phyloP scores from a whole-genome alignment of 768 basidiomycete species.

The Tulasnella sp. region DNA sequence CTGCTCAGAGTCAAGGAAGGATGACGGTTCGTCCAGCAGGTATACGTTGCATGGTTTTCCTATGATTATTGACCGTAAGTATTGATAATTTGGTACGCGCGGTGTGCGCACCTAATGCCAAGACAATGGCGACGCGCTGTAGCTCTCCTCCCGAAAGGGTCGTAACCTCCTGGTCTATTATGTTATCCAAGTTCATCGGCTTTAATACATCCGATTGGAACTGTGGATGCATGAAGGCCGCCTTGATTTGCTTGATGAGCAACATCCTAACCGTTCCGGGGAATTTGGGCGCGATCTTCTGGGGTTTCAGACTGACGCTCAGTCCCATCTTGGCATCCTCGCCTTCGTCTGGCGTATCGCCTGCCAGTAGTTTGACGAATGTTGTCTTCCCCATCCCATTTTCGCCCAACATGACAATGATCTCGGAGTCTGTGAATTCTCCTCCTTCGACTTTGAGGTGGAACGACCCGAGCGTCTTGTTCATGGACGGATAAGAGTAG shows the following conservation, averaged over 20 bases:
- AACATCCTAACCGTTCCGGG: slow-evolving; percentile 94
- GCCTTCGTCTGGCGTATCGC: slow-evolving; percentile 71
- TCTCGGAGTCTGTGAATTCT: slow-evolving; percentile 96
- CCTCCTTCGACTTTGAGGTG: slow-evolving; percentile 88
- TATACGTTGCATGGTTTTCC: slow-evolving; percentile 50
- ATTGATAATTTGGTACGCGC: neutral
- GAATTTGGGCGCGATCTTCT: slow-evolving; percentile 97
- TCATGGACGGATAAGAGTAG: slow-evolving; percentile 91
- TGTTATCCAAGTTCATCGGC: slow-evolving; percentile 88
- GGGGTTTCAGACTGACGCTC: slow-evolving; percentile 91
- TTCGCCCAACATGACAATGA: slow-evolving; percentile 98
- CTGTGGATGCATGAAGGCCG: slow-evolving; percentile 97
- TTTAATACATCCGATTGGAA: slow-evolving; percentile 98
- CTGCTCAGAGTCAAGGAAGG: slow-evolving; percentile 97
- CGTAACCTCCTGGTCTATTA: slow-evolving; percentile 97
- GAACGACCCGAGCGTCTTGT: slow-evolving; percentile 91
- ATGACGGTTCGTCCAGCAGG: slow-evolving; percentile 73
- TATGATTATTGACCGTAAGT: neutral
- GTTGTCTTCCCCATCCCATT: slow-evolving; percentile 99
- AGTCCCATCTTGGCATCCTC: slow-evolving; percentile 74
- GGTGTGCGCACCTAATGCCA: slow-evolving; percentile 61
- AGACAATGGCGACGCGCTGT: slow-evolving; percentile 92
- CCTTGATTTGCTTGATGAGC: slow-evolving; percentile 87
- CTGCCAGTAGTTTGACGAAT: slow-evolving; percentile 88
- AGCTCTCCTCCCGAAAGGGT: slow-evolving; percentile 97